Base-by-base conservation (phyloP, 2,329 filamentous ascomycete species). In the Nemania sp. region DNA sequence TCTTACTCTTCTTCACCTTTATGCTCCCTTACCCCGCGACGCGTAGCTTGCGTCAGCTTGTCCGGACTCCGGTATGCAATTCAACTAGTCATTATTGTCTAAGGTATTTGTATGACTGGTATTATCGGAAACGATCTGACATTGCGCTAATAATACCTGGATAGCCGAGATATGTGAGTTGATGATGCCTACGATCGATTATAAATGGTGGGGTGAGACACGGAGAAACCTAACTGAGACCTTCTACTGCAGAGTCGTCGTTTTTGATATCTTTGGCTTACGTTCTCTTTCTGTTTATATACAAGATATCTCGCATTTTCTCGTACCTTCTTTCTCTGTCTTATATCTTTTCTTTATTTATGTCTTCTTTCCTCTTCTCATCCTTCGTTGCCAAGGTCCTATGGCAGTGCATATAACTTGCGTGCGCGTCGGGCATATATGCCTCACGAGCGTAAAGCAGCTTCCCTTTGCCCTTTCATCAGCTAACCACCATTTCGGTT, bases 41-140 rank as follows among this genome's bases (percentile, higher is more conserved):
- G 56, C 32, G 18, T 66, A 43, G 60, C 64, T 69, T 64, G 64
- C 61, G 56, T 68, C 60, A 65, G 64, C 64, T 62, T 49, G 11
- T 38, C 41, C 58, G 47, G 57, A 62, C 47, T 62, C 53, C 61
- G 61, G 47, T 32, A 56, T 32, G 29, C 29, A 27, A n/a, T 53
- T 35, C 18, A 54, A 22, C n/a, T 54, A n/a, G 29, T 45, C 15
- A 35, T 32, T 26, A 3, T 29, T 20, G 5, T 22, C 15, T n/a
- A 26, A 26, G 26, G 29, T 3, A 20, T 10, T 47, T 26, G 22
- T 35, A 18, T 15, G 22, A 43, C 24, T 15, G 11, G 15, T 18
- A 13, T 56, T 4, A 49, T 59, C n/a, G 1, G 22, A 51, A 59
- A 22, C 5, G 24, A 49, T 29, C 20, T 45, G 22, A 27, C 41